Evolutionary conservation across 2,329 filamentous ascomycete genomes (phyloP).

Genomic region (Nothomitra cinnamomea): DNA sequence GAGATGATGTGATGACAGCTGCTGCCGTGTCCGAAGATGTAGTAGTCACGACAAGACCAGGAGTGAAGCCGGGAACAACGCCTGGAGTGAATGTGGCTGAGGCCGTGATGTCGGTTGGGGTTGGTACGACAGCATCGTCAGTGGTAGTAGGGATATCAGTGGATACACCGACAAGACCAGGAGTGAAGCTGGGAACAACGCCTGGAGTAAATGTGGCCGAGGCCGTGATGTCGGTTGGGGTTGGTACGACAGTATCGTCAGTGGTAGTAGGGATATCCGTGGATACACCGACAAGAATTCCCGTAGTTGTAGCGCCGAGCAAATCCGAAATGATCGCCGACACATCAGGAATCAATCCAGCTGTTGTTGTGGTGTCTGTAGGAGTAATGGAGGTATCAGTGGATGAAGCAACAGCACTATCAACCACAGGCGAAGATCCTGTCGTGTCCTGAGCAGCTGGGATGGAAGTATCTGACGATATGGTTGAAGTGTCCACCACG

Average conservation of each 20-base stretch:
- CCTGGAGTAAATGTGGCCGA: slow-evolving; percentile 5
- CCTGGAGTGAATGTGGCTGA: slow-evolving; percentile 5
- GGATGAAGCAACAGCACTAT: background rate
- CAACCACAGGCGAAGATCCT: background rate
- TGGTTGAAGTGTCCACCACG: no score
- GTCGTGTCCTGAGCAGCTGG: background rate
- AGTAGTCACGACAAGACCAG: slow-evolving; percentile 2
- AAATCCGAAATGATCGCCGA: slow-evolving; percentile 5
- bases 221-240: slow-evolving; percentile 9
- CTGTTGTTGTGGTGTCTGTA: slow-evolving; percentile 11
- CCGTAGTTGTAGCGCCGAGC: slow-evolving; percentile 5
- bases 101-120: slow-evolving; percentile 9
- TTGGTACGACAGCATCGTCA: slow-evolving; percentile 5
- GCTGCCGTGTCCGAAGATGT: slow-evolving; percentile 1
- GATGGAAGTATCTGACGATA: background rate
- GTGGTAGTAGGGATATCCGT: background rate
- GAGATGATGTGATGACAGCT: background rate
- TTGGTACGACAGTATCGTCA: slow-evolving; percentile 5
- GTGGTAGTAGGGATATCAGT: background rate
- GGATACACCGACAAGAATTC: no score
- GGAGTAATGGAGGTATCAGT: slow-evolving; percentile 5
- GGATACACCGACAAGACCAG: background rate
- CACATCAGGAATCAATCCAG: slow-evolving; percentile 6
- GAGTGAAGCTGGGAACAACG: slow-evolving; percentile 7
- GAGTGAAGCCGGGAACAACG: slow-evolving; percentile 7